Base-by-base conservation (phyloP, 2,329 filamentous ascomycete genomes). In the Hortaea sp. region DNA sequence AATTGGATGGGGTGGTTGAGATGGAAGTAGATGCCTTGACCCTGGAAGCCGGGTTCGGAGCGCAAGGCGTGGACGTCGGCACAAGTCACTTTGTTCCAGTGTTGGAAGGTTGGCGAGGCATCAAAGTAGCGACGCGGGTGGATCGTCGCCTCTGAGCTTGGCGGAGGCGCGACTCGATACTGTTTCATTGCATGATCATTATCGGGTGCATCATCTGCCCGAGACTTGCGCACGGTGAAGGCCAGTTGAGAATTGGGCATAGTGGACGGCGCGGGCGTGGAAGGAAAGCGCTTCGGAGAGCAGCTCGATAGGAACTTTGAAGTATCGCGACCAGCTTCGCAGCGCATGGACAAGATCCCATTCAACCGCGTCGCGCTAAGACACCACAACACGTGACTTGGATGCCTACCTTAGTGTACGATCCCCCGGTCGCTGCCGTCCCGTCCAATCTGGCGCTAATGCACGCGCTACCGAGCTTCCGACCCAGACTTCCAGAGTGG, bases 1-100 rank as follows among this genome's bases (percentile, higher is more conserved):
- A 61, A 74, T 45, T 70, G 71, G 28, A 74, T 70, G 2, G 72
- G 69, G 44, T 78, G 67, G 45, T 79, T 77, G 34, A 75, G 69
- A 45, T 76, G 64, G 45, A 77, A 75, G 64, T 74, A 78, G 35
- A 78, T 65, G 42, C 72, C 67, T 58, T 78, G 75, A 39, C 77
- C 75, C 65, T 71, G 69, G 56, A 75, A 80, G 2, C 68, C 72
- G 5, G 58, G 61, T 39, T 71, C 68, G 44, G 65, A 62, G 27
- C 66, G 65, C 31, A 82, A 63, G 6, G 63, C 63, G 56, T 78
- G 76, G 35, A 82, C 69, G 61, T 80, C 75, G 29, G 67, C 65
- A 11, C 69, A 69, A 1, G 74, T 73, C 52, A 83, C 67, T 58
- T 79, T 79, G 62, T 80, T 79, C 79, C 79, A 83, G 58, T 69